Evolutionary conservation across 768 basidiomycete genomes (phyloP), one percentile per base, ranked within the genome.

Genomic region (Goffeauzyma gilvescens): DNA sequence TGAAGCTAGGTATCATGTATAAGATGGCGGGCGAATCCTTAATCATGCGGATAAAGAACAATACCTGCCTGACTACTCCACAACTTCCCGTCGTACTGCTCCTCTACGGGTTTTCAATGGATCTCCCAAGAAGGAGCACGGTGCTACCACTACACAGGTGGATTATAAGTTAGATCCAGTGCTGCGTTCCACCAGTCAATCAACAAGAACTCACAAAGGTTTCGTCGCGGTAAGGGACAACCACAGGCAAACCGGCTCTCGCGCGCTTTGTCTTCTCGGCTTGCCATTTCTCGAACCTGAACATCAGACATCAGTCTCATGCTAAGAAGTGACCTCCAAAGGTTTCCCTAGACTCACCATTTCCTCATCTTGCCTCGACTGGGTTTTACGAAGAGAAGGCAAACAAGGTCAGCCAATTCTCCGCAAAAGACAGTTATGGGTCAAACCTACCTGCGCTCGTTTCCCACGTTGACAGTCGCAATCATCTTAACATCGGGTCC

Each of bases 281-380:
- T 48, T 82, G 77, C 90, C 90, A 96, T 54, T 73, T 78, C 53
- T 77, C 72, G 36, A 95, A 70, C 90, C 89, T 55, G 18, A 1
- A 17, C 30, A 23, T 9, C 14, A 37, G 14, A n/a, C 28, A 32
- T 17, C 4, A 38, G 24, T 26, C 13, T 12, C 2, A 2, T n/a
- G 17, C 17, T 8, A 20, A 1, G 30, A 24, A 10, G 23, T 7
- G 15, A 18, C 4, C 14, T 2, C 3, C 12, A 25, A 44, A 24
- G 21, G 26, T 13, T 10, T 12, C 10, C 5, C 13, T 6, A 4
- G 5, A 45, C 53, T 33, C 33, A 58, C 59, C 64, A 96, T 50
- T 72, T 74, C 21, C 71, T 68, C 79, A 96, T 93, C 69, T 83
- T 95, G 5, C 68, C 75, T 40, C 89, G 67, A 24, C 81, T 60